Percentiles rank a stretch among this genome's conserved stretches.
phyloP scores from a whole-genome alignment of 2,329 filamentous ascomycete genomes.

The Stemphylium vesicarium region DNA sequence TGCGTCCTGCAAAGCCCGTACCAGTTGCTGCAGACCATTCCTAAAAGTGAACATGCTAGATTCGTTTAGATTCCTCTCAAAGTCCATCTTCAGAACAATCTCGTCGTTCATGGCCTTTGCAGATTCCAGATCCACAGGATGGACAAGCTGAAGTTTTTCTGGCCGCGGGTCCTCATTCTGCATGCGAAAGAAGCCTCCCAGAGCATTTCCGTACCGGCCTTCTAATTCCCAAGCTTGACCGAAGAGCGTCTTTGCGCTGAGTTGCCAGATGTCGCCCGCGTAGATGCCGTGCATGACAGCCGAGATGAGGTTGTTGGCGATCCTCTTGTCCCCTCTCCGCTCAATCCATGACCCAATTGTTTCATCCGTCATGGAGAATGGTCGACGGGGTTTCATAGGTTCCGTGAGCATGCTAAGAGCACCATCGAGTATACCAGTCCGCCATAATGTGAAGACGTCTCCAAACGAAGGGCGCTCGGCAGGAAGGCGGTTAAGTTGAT shows the following conservation, averaged over 20 bases:
- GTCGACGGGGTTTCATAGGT: slow-evolving; percentile 40
- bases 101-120: slow-evolving; percentile 42
- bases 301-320: slow-evolving; percentile 76
- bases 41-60: slow-evolving; percentile 54
- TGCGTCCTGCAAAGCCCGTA: slow-evolving; percentile 43
- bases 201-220: slow-evolving; percentile 43
- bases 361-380: slow-evolving; percentile 62
- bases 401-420: slow-evolving; percentile 50
- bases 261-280: slow-evolving; percentile 81
- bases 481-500: slow-evolving; percentile 68
- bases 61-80: slow-evolving; percentile 40
- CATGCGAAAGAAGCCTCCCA: slow-evolving; percentile 29
- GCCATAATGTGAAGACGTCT: slow-evolving; percentile 47
- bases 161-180: slow-evolving; percentile 18
- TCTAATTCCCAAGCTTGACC: slow-evolving; percentile 60
- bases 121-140: slow-evolving; percentile 32
- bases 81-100: slow-evolving; percentile 42
- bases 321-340: slow-evolving; percentile 59
- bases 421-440: slow-evolving; percentile 64
- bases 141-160: slow-evolving; percentile 13
- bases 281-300: slow-evolving; percentile 86
- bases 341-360: slow-evolving; percentile 72
- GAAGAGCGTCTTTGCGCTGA: slow-evolving; percentile 74
- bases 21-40: slow-evolving; percentile 52
- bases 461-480: slow-evolving; percentile 31